phyloP scores from a whole-genome alignment of 192 early-diverging fungal genomes.

The Gaertneriomyces sp. region DNA sequence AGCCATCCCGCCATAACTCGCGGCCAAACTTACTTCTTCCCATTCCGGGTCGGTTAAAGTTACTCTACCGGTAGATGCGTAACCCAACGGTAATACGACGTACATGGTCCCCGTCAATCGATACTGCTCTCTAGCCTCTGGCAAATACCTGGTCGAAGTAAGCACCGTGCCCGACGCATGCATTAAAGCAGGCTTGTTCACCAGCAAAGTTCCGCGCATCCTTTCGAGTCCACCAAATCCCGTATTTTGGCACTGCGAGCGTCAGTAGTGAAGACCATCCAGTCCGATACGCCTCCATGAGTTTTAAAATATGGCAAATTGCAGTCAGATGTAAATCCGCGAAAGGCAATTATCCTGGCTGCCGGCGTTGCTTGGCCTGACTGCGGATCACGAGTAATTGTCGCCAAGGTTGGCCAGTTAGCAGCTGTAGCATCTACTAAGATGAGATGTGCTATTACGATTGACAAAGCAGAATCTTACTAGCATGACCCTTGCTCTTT shows the following conservation, averaged over 20 bases:
- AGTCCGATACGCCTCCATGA: neutral
- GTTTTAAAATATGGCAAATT: neutral
- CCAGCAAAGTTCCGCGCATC: constrained; percentile 12
- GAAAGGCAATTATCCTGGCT: constrained; percentile 7
- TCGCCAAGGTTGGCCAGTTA: constrained; percentile 15
- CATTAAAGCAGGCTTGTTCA: neutral
- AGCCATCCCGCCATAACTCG: neutral
- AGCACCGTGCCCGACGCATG: neutral
- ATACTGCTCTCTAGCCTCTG: constrained; percentile 13
- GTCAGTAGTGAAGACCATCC: constrained; percentile 18
- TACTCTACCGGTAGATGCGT: neutral
- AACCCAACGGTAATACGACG: neutral
- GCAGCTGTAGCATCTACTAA: neutral
- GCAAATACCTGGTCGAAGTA: constrained; percentile 7
- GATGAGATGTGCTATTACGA: neutral
- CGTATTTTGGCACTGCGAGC: constrained; percentile 15
- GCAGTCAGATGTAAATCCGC: constrained; percentile 5
- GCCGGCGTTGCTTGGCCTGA: neutral
- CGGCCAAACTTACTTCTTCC: constrained; percentile 8
- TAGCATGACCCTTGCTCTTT: neutral
- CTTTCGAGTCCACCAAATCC: neutral
- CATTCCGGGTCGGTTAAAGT: neutral
- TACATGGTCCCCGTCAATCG: neutral
- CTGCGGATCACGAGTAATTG: neutral
- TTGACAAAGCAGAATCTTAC: neutral